Conservation (phyloP, 1,139 yeast species). For the Pichia sp. region DNA sequence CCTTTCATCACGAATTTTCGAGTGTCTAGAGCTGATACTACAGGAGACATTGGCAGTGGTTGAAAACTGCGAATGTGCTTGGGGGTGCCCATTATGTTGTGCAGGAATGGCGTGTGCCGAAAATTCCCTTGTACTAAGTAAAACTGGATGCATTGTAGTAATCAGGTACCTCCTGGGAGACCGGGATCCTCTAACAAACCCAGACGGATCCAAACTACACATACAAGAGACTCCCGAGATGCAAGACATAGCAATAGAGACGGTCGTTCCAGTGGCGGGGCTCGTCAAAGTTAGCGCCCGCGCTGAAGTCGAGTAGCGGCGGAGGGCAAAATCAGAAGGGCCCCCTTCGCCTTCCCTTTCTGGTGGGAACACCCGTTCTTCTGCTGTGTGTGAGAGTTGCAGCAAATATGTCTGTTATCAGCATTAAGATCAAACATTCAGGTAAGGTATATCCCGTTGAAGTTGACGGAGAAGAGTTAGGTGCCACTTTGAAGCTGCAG, state of each 20-base stretch:
- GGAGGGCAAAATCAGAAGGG: background rate
- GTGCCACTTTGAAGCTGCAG: conserved; percentile 62
- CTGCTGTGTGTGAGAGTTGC: too few relatives aligned
- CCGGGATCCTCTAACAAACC: conserved; percentile 3
- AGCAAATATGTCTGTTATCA: background rate
- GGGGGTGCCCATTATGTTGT: conserved; percentile 89
- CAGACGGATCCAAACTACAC: conserved; percentile 45
- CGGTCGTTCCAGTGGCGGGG: conserved; percentile 44
- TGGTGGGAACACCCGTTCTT: too few relatives aligned
- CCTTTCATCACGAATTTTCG: conserved; percentile 68
- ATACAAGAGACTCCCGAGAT: conserved; percentile 38
- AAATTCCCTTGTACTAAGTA: conserved; percentile 72
- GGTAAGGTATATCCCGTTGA: conserved; percentile 75
- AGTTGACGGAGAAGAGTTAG: conserved; percentile 48
- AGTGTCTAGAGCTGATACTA: conserved; percentile 59
- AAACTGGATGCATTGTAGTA: conserved; percentile 76
- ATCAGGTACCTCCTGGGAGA: conserved; percentile 23
- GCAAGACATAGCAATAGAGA: conserved; percentile 60
- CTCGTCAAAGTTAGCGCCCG: conserved; percentile 25
- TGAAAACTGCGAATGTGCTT: conserved; percentile 61
- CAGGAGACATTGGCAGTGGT: conserved; percentile 51
- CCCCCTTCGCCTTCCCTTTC: too few relatives aligned
- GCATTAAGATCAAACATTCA: conserved; percentile 59
- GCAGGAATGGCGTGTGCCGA: conserved; percentile 77
- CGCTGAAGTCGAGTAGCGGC: conserved; percentile 3